A percentile compares a stretch with the other conserved stretches of the same genome.
phyloP scores from a whole-genome alignment of 2,329 filamentous ascomycete genomes.

The Aspergillus pseudoviridinutans region DNA sequence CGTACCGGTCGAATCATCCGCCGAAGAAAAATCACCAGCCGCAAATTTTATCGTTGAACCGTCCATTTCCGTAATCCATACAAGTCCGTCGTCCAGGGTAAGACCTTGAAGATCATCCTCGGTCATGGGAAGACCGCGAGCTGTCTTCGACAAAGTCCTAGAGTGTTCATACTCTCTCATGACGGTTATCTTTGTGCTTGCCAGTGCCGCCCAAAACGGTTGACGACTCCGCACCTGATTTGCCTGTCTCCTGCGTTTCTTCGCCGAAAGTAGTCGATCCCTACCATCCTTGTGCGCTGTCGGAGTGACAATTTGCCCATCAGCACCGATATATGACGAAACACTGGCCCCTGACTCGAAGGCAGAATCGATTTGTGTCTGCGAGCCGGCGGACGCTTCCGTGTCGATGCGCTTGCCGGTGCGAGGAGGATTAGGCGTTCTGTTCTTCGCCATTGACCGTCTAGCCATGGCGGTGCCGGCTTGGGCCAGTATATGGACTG shows the following conservation, averaged over 20 bases:
- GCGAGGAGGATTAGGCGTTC: constrained; percentile 37
- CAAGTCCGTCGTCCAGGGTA: constrained; percentile 40
- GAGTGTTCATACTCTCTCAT: constrained; percentile 87
- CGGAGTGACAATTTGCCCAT: constrained; percentile 49
- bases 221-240: constrained; percentile 86
- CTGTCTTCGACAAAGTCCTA: constrained; percentile 42
- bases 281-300: constrained; percentile 51
- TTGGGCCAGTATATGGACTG: constrained; percentile 48
- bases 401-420: constrained; percentile 43
- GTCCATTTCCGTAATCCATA: constrained; percentile 47
- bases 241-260: constrained; percentile 86
- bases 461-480: constrained; percentile 46
- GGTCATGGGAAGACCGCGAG: constrained; percentile 36
- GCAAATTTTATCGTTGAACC: constrained; percentile 46
- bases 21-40: constrained; percentile 37
- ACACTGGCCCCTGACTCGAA: constrained; percentile 42
- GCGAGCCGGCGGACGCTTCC: constrained; percentile 43
- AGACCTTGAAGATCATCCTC: constrained; percentile 41
- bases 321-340: constrained; percentile 37
- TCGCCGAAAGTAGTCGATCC: constrained; percentile 59
- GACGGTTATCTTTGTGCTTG: constrained; percentile 94
- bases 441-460: constrained; percentile 44
- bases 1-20: constrained; percentile 30
- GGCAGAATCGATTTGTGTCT: constrained; percentile 39
- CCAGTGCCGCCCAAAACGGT: constrained; percentile 89